Conservation (phyloP, 345 rosid species). For the Heritiera littoralis region DNA sequence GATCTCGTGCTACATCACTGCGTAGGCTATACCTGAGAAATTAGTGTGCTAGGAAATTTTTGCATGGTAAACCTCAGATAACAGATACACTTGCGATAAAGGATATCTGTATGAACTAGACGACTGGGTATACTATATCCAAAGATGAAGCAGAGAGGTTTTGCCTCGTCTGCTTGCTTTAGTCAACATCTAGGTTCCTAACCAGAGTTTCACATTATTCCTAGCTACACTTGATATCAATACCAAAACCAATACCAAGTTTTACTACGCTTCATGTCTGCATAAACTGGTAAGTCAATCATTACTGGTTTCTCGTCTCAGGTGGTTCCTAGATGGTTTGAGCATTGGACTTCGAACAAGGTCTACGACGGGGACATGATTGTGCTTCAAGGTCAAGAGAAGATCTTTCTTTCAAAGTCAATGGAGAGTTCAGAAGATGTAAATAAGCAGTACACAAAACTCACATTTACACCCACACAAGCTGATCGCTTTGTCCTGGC, state of each 20-base stretch:
- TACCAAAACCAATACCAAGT: background rate
- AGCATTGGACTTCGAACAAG: conserved; percentile 95
- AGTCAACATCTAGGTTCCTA: background rate
- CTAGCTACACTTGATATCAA: background rate
- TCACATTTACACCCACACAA: conserved; percentile 91
- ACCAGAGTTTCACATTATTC: background rate
- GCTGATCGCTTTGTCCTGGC: conserved; percentile 92
- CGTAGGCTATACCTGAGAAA: background rate
- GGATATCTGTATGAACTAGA: background rate
- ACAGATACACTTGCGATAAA: background rate
- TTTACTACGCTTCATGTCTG: background rate
- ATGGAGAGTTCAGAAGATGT: conserved; percentile 64
- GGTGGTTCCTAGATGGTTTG: conserved; percentile 97
- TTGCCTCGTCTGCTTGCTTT: background rate
- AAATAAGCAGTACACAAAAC: conserved; percentile 71
- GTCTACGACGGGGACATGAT: conserved; percentile 99
- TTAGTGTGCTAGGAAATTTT: background rate
- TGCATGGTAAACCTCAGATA: background rate
- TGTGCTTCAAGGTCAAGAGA: conserved; percentile 96
- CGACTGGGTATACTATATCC: background rate
- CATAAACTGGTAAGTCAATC: background rate
- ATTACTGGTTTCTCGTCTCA: conserved; percentile 26
- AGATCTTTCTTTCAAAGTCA: conserved; percentile 65
- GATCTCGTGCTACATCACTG: background rate
- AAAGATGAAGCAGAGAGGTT: background rate